phyloP scores from a whole-genome alignment of 75 land plant species.

The Cryptomeria japonica region DNA sequence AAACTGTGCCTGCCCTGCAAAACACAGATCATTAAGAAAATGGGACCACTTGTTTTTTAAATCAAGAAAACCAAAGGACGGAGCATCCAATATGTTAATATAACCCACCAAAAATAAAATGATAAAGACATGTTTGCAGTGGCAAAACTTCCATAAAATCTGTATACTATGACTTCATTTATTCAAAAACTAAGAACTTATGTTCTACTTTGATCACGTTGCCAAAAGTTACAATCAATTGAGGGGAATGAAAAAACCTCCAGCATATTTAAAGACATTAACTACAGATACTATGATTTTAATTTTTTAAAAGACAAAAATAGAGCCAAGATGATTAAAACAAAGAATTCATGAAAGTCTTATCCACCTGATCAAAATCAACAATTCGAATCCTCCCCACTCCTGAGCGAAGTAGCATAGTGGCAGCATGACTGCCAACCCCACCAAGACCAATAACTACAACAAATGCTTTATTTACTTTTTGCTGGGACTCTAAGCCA shows the following conservation, averaged over 20 bases:
- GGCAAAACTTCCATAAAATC: background rate
- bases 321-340: conserved; percentile 2
- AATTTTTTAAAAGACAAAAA: background rate
- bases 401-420: conserved; percentile 93
- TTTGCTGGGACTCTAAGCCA: conserved; percentile 77
- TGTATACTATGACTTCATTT: background rate
- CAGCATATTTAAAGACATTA: background rate
- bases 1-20: background rate
- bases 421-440: conserved; percentile 99
- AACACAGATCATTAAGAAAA: background rate
- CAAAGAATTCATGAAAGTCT: background rate
- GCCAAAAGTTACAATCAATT: background rate
- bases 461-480: conserved; percentile 79
- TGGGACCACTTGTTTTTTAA: background rate
- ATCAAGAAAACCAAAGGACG: background rate
- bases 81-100: background rate
- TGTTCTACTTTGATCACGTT: background rate
- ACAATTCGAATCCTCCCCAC: conserved; percentile 88
- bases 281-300: background rate
- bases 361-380: conserved; percentile 95
- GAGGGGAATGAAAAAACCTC: background rate
- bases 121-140: background rate
- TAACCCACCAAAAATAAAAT: background rate
- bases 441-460: conserved; percentile 98
- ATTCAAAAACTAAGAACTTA: background rate